phyloP scores from a whole-genome alignment of 2,329 filamentous ascomycete genomes.

The Pseudogymnoascus sp. region DNA sequence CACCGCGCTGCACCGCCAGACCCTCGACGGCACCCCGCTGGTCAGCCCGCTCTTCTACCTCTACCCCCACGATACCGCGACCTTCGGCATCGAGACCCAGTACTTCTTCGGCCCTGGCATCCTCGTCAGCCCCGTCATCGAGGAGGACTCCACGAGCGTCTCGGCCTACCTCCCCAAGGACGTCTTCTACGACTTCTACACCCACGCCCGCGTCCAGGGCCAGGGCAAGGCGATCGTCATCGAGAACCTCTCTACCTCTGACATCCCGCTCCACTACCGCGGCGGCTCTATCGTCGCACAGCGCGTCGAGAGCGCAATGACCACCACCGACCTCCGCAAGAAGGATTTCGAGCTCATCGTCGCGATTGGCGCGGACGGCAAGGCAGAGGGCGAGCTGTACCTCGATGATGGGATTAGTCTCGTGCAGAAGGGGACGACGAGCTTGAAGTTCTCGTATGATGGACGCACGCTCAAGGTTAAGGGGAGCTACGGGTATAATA shows the following conservation, averaged over 20 bases:
- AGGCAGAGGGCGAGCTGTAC: constrained; percentile 61
- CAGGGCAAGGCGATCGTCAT: constrained; percentile 34
- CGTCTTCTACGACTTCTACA: constrained; percentile 45
- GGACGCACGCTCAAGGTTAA: constrained; percentile 42
- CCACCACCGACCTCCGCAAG: constrained; percentile 54
- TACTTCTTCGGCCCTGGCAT: constrained; percentile 44
- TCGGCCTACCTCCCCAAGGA: constrained; percentile 43
- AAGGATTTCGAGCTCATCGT: constrained; percentile 65
- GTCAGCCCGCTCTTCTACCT: constrained; percentile 65
- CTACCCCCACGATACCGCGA: constrained; percentile 48
- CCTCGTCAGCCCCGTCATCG: constrained; percentile 42
- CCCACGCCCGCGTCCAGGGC: constrained; percentile 38
- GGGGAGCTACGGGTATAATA: constrained; percentile 48
- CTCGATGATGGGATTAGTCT: constrained; percentile 70
- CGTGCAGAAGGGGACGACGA: constrained; percentile 47
- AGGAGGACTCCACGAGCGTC: constrained; percentile 38
- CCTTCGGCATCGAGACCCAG: constrained; percentile 41
- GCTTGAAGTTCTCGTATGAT: constrained; percentile 53
- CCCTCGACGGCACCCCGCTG: constrained; percentile 53
- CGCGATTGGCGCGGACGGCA: constrained; percentile 54
- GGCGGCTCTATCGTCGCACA: constrained; percentile 59
- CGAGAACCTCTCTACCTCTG: constrained; percentile 34
- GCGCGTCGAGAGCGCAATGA: constrained; percentile 49
- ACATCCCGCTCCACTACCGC: constrained; percentile 61
- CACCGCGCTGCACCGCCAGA: constrained; percentile 58